Base-by-base conservation (phyloP, 163 green algal genomes). In the Volvox carteri region DNA sequence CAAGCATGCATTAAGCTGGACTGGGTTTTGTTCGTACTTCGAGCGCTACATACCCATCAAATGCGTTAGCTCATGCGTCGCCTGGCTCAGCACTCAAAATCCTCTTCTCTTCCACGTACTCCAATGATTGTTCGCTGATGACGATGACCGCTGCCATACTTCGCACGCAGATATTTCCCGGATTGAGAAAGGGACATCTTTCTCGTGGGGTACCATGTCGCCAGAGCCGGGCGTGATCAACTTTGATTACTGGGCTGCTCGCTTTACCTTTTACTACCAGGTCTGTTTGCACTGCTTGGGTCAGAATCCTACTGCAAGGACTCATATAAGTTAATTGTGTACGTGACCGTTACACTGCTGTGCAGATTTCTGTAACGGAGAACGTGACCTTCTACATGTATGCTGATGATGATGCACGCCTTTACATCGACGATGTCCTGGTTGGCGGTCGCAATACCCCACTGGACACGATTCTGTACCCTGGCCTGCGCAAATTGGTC, bases 181-280 rank as follows among this genome's bases (percentile, higher is more conserved):
- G 6, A 39, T 87, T 18, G 80, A 87, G 65, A 52, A n/a, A 18
- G 80, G 80, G 18, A 12, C 72, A 4, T 30, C 0, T 35, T 56
- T 70, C 16, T 39, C 65, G 62, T 89, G 84, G 84, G 72, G 72
- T 37, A 28, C 39, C 7, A 30, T 11, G 25, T 78, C 54, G 0
- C 84, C 84, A 0, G 19, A 44, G 41, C 39, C 48, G 1, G 75
- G 80, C 37, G 30, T 81, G 11, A 54, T 79, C 28, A 54, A 76
- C 11, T 16, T 14, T 7, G 62, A 89, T 79, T 92, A 35, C 52
- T 93, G 85, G 37, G 86, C 14, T 18, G 83, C 42, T 8, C 75
- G 90, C 52, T 90, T 86, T 68, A 92, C 90, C n/a, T 93, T 92
- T 39, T 91, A 87, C 76, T 35, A 90, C 33, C 70, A 84, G 70